A percentile compares a stretch with the other conserved stretches of the same genome.
Conservation (phyloP, 1,284 basidiomycete genomes). For the Cryptococcus floricola region DNA sequence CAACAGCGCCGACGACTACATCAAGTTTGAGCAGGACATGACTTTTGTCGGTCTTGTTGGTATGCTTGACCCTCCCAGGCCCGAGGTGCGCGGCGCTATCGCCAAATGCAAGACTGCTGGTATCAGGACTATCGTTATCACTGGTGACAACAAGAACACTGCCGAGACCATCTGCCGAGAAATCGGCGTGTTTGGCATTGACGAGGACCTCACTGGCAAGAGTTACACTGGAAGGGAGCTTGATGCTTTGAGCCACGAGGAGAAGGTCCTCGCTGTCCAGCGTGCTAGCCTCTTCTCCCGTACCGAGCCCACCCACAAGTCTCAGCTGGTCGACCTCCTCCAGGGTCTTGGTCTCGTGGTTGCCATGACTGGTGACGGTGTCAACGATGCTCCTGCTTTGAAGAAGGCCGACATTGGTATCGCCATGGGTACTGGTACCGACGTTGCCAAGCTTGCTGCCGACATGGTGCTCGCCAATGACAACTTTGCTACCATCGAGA, state of each 20-base stretch:
- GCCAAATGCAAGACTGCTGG: constrained; percentile 88
- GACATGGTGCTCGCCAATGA: constrained; percentile 82
- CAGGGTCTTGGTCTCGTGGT: constrained; percentile 89
- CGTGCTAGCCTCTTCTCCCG: constrained; percentile 84
- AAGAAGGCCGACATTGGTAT: constrained; percentile 98
- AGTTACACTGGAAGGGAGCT: constrained; percentile 92
- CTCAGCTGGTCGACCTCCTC: constrained; percentile 89
- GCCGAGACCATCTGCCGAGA: constrained; percentile 95
- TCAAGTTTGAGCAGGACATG: constrained; percentile 82
- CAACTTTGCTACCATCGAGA: constrained; percentile 78
- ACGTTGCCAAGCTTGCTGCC: constrained; percentile 95
- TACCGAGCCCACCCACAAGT: constrained; percentile 94
- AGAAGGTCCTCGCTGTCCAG: constrained; percentile 81
- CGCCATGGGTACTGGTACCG: constrained; percentile 98
- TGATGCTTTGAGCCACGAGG: constrained; percentile 70
- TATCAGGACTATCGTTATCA: constrained; percentile 95
- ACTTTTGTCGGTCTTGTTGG: constrained; percentile 93
- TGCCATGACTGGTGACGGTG: constrained; percentile 97
- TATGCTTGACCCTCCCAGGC: constrained; percentile 97
- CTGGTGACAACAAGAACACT: constrained; percentile 96
- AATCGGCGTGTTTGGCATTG: constrained; percentile 83
- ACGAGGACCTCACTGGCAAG: constrained; percentile 83
- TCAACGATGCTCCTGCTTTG: constrained; percentile 94
- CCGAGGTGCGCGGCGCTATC: constrained; percentile 83
- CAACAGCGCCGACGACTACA: constrained; percentile 73